Evolutionary conservation across 495 filamentous ascomycete genomes (phyloP).

Genomic region (Xylaria telfairii): DNA sequence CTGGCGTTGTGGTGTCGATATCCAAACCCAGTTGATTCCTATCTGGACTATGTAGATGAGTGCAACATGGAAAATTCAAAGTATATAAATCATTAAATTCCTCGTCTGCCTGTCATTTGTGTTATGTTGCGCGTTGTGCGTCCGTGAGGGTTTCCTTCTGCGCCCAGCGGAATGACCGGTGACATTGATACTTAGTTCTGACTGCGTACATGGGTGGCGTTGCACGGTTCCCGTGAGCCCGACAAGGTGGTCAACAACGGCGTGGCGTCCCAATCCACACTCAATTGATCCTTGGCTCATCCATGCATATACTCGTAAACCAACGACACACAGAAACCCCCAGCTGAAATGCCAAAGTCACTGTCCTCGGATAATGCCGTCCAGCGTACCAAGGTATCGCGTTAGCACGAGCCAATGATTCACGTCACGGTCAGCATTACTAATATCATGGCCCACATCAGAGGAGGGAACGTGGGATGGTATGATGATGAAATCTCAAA

Average conservation of each 20-base stretch:
- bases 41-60: neutral
- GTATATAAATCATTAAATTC: no score
- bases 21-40: slow-evolving; percentile 7
- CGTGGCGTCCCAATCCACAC: slow-evolving; percentile 8
- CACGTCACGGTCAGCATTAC: neutral
- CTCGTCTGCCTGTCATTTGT: no score
- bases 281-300: neutral
- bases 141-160: neutral
- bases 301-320: neutral
- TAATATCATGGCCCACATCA: neutral
- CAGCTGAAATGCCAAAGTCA: neutral
- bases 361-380: neutral
- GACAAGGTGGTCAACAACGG: neutral
- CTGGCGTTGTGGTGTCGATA: slow-evolving; percentile 20
- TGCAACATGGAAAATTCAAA: neutral
- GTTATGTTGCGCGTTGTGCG: no score
- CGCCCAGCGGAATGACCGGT: neutral
- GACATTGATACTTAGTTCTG: neutral
- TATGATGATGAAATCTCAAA: slow-evolving; percentile 1
- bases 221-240: neutral
- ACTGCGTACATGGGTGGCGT: neutral
- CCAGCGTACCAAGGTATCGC: no score
- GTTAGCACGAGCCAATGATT: no score
- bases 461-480: neutral
- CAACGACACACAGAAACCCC: neutral